Evolutionary conservation across 345 rosid genomes (phyloP).

Genomic region (Mangifera indica): DNA sequence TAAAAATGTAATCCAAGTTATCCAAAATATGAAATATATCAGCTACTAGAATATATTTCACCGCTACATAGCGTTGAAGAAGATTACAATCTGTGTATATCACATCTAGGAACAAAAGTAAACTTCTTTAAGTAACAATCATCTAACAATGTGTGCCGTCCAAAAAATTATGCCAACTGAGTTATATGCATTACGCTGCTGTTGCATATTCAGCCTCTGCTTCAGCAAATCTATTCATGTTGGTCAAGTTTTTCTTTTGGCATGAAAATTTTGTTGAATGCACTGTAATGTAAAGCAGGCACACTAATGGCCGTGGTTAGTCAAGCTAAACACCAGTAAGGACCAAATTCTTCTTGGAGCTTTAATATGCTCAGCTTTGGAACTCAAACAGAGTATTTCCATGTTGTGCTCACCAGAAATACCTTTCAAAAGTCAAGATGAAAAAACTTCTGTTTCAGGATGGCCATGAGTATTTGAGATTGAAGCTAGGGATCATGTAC

Average conservation of each 20-base stretch:
- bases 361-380: background rate
- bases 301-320: background rate
- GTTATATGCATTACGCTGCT: background rate
- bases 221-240: background rate
- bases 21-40: background rate
- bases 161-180: background rate
- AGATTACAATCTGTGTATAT: background rate
- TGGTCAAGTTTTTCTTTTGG: background rate
- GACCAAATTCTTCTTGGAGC: constrained; percentile 1
- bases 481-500: background rate
- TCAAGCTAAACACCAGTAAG: background rate
- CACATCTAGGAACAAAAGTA: background rate
- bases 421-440: constrained; percentile 2
- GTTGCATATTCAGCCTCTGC: background rate
- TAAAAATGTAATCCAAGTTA: background rate
- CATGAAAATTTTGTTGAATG: background rate
- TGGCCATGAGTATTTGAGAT: background rate
- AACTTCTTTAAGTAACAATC: background rate
- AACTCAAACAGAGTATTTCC: background rate
- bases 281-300: background rate
- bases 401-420: background rate
- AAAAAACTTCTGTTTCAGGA: background rate
- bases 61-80: background rate
- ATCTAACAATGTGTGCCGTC: background rate
- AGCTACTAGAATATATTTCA: background rate